Evolutionary conservation across 129 eudicot genomes (phyloP).

Genomic region (Calendula officinalis): DNA sequence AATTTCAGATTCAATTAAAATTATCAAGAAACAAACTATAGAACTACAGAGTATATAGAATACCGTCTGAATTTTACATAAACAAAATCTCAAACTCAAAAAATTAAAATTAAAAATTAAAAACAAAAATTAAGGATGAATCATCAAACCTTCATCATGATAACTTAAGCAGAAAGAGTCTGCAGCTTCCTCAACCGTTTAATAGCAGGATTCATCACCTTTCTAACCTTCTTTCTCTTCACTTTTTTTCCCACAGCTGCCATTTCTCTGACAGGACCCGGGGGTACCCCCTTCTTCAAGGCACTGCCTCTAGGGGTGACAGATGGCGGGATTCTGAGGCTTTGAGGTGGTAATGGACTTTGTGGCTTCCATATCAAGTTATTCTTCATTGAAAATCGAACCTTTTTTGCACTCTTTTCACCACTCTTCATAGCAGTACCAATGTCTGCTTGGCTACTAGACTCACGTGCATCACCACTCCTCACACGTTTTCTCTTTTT

Average conservation of each 20-base stretch:
- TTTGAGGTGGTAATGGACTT: constrained; percentile 79
- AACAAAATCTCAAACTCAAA: constrained; percentile 1
- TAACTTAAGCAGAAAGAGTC: constrained; percentile 29
- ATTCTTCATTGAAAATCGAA: constrained; percentile 74
- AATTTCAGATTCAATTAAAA: constrained; percentile 20
- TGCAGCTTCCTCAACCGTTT: constrained; percentile 50
- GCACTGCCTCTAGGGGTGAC: constrained; percentile 92
- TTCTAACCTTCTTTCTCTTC: constrained; percentile 53
- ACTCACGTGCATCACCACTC: constrained; percentile 16
- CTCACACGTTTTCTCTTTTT: constrained; percentile 59
- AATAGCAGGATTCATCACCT: constrained; percentile 46
- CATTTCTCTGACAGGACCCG: constrained; percentile 80
- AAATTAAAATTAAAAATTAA: no score
- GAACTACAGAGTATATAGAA: constrained; percentile 21
- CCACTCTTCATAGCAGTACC: constrained; percentile 41
- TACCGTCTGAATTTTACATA: constrained; percentile 5
- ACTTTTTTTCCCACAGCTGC: constrained; percentile 46
- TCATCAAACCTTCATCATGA: constrained; percentile 28
- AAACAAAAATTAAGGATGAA: constrained; percentile 10
- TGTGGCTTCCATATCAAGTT: constrained; percentile 88
- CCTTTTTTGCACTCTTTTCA: constrained; percentile 70
- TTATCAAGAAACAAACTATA: constrained; percentile 19
- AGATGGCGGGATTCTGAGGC: constrained; percentile 80
- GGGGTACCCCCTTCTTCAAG: constrained; percentile 79
- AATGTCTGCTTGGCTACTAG: neutral